phyloP scores from a whole-genome alignment of 805 yeast genomes.

The Yarrowia sp. region DNA sequence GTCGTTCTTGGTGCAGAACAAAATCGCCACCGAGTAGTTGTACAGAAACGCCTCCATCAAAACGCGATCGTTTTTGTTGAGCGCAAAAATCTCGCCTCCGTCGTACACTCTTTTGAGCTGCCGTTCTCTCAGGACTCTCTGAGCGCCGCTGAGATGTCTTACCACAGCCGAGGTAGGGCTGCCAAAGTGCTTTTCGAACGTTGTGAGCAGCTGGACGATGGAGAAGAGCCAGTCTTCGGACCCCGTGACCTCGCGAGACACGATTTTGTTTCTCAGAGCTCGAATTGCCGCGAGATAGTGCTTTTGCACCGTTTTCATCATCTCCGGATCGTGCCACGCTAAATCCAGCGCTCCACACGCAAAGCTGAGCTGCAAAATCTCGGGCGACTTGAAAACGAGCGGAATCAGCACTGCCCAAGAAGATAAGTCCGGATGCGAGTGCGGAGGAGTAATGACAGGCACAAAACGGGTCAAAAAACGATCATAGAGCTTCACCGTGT shows the following conservation, averaged over 20 bases:
- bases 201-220: conserved; percentile 2
- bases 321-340: conserved; percentile 11
- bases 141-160: conserved; percentile 7
- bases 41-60: conserved; percentile 18
- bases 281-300: conserved; percentile 10
- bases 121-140: background rate
- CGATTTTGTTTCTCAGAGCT: conserved; percentile 1
- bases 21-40: conserved; percentile 21
- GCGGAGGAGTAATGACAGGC: conserved; percentile 22
- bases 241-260: background rate
- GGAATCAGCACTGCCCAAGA: conserved; percentile 23
- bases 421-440: conserved; percentile 2
- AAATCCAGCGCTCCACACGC: conserved; percentile 24
- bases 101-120: conserved; percentile 9
- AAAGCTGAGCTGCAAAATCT: conserved; percentile 7
- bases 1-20: background rate
- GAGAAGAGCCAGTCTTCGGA: conserved; percentile 14
- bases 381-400: conserved; percentile 19
- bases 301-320: conserved; percentile 12
- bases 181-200: conserved; percentile 18
- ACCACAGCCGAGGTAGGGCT: background rate
- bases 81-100: conserved; percentile 19
- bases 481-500: conserved; percentile 7
- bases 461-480: conserved; percentile 9
- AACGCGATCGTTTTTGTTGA: conserved; percentile 20